phyloP scores from a whole-genome alignment of 192 early-diverging fungal genomes.

The Gamsiella multidivaricata region DNA sequence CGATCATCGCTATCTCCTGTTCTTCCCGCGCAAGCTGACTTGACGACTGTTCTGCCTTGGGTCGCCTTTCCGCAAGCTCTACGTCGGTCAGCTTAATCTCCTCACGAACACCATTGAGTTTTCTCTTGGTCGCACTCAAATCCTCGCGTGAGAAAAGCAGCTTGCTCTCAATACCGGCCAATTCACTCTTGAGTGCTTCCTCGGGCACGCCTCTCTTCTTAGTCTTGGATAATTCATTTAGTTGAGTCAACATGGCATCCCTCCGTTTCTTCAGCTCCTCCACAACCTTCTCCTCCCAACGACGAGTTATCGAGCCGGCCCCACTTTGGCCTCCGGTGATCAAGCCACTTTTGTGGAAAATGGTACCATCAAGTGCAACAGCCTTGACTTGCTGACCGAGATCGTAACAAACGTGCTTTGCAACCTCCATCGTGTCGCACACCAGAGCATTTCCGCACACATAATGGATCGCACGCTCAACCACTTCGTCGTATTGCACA shows the following conservation, averaged over 20 bases:
- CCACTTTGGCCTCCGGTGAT: slow-evolving; percentile 87
- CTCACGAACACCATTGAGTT: slow-evolving; percentile 67
- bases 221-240: slow-evolving; percentile 76
- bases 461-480: slow-evolving; percentile 88
- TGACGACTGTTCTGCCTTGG: slow-evolving; percentile 36
- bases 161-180: slow-evolving; percentile 70
- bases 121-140: slow-evolving; percentile 63
- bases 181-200: slow-evolving; percentile 66
- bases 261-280: slow-evolving; percentile 81
- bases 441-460: slow-evolving; percentile 93
- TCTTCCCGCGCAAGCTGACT: slow-evolving; percentile 53
- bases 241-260: slow-evolving; percentile 74
- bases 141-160: slow-evolving; percentile 73
- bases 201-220: slow-evolving; percentile 77
- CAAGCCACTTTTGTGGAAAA: slow-evolving; percentile 96
- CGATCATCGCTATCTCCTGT: slow-evolving; percentile 44
- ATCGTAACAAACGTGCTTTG: slow-evolving; percentile 89
- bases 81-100: slow-evolving; percentile 68
- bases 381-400: slow-evolving; percentile 86
- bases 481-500: slow-evolving; percentile 80
- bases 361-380: slow-evolving; percentile 91
- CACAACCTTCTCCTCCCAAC: slow-evolving; percentile 92
- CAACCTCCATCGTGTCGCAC: slow-evolving; percentile 89
- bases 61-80: slow-evolving; percentile 39
- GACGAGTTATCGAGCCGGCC: slow-evolving; percentile 56